Evolutionary conservation across 305 asterid species (phyloP).

Genomic region (Solanum hybrid): DNA sequence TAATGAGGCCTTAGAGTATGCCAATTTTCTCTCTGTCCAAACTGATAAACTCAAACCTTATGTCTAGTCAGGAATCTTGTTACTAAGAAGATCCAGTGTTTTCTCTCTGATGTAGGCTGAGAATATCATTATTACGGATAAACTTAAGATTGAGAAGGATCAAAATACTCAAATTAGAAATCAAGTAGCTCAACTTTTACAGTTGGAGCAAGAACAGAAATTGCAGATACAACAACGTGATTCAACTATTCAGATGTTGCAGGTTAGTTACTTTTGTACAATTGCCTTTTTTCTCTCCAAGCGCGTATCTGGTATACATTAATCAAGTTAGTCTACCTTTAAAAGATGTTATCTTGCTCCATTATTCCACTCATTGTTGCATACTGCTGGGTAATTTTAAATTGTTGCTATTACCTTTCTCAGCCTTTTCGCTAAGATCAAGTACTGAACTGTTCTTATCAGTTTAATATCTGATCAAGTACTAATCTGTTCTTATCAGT

Average conservation of each 20-base stretch:
- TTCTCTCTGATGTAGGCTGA: conserved; percentile 56
- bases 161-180: conserved; percentile 67
- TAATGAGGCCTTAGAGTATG: background rate
- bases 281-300: background rate
- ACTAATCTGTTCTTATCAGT: background rate
- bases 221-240: conserved; percentile 67
- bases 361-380: background rate
- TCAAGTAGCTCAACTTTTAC: conserved; percentile 73
- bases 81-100: conserved; percentile 6
- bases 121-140: conserved; percentile 65
- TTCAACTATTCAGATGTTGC: conserved; percentile 71
- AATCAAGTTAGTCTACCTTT: background rate
- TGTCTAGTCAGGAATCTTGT: background rate
- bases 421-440: background rate
- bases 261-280: conserved; percentile 37
- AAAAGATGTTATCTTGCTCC: background rate
- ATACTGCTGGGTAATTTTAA: background rate
- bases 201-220: conserved; percentile 74
- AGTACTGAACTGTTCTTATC: background rate
- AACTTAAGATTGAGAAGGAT: conserved; percentile 75
- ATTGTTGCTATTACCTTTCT: background rate
- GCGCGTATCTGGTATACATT: background rate
- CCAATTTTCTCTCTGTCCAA: background rate
- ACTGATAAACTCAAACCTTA: background rate
- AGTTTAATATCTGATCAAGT: background rate